phyloP scores from a whole-genome alignment of 441 rosid species.

The Corymbia calophylla region DNA sequence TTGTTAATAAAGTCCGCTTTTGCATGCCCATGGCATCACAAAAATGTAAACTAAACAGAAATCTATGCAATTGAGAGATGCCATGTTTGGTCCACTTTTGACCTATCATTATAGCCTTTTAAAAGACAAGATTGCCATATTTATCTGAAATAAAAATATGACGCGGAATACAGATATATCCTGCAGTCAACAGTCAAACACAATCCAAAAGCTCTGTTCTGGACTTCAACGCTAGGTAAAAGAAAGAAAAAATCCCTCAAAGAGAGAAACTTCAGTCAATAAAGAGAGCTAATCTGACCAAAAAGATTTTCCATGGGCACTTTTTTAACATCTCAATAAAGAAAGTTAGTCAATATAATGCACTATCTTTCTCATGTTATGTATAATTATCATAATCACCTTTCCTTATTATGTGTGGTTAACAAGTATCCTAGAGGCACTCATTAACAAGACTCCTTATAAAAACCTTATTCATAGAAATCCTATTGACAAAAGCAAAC shows the following conservation, averaged over 20 bases:
- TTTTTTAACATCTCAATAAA: neutral
- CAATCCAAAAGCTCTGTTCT: neutral
- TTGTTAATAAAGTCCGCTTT: neutral
- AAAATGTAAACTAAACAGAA: neutral
- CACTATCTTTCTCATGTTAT: neutral
- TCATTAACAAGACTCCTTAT: too few relatives aligned
- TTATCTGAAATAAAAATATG: neutral
- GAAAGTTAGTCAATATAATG: neutral
- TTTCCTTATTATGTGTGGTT: too few relatives aligned
- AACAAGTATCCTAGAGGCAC: too few relatives aligned
- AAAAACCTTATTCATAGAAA: too few relatives aligned
- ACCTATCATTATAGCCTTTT: neutral
- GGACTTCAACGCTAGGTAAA: neutral
- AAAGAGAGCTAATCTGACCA: neutral
- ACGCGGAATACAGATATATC: neutral
- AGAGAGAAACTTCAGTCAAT: neutral
- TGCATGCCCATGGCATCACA: neutral
- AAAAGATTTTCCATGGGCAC: neutral
- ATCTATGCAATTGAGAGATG: neutral
- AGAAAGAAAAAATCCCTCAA: neutral
- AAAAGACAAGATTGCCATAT: neutral
- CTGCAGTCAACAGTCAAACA: neutral
- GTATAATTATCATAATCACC: too few relatives aligned
- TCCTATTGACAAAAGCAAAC: too few relatives aligned
- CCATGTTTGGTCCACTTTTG: neutral